Evolutionary conservation across 1,139 yeast species (phyloP), one percentile per base, ranked within the genome.

Genomic region (Hyphopichia burtonii): DNA sequence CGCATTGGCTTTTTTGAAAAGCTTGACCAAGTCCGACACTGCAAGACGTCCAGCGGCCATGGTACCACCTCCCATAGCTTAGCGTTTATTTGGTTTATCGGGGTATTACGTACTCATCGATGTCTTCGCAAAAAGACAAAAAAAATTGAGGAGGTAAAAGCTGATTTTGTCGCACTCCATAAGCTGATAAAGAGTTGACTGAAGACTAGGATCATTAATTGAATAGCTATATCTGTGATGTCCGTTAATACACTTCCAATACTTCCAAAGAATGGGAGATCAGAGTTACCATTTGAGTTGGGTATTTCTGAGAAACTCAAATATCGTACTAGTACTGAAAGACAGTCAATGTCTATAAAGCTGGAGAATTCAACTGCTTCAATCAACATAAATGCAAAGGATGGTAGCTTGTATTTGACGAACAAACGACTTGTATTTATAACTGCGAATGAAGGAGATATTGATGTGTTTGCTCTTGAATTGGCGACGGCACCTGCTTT

Each of bases 401-500:
- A 65, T 46, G 78, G 78, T 1, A 57, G 53, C 38, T 38, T 73
- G 14, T 71, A 62, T 44, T 51, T 72, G 18, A 73, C 78, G 1
- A 65, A 59, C 31, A 61, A 59, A 41, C 48, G 77, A 40, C 45
- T 73, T 6, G 54, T 72, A 2, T 73, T 51, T 46, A 50, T 71
- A 5, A 71, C 76, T 0, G 67, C 56, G 0, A 54, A 65, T 1
- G 66, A 65, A 43, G 78, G 78, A 1, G 78, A 73, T 45, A 54
- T 73, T 6, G 56, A 58, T 10, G 53, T 66, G 2, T 72, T 73
- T 49, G 61, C 56, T 55, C 44, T 72, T 10, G 68, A 65, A 34
- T 51, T 71, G 34, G 45, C 44, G 5, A 40, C 48, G 25, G 50
- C 58, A 5, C 54, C 61, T 1, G 34, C 40, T 11, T 41, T 65